These are phyloP conservation scores for Trypanosoma rangeli DNA, from an alignment of 208 protist species.

Conservation along the genomic window DNA sequence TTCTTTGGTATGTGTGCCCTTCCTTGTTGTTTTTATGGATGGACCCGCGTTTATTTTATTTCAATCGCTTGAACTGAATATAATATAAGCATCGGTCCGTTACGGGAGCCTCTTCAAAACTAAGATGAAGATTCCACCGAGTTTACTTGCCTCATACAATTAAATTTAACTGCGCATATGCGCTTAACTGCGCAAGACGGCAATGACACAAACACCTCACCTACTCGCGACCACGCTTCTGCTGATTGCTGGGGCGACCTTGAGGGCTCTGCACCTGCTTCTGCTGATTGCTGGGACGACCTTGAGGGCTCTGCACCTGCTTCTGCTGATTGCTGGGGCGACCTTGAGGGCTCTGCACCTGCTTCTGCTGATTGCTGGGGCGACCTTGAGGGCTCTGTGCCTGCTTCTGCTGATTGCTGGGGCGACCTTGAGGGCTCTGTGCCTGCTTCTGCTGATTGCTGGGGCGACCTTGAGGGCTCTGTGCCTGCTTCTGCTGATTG, in stretches of 20 bases:
- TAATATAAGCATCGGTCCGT: neutral
- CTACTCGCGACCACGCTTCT: conserved; percentile 11
- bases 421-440: conserved; percentile 6
- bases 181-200: neutral
- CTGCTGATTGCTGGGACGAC: neutral
- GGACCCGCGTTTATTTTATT: neutral
- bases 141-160: neutral
- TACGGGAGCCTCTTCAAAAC: neutral
- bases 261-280: neutral
- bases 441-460: conserved; percentile 1
- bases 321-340: neutral
- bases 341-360: neutral
- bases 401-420: conserved; percentile 10
- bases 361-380: neutral
- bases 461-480: neutral
- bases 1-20: conserved; percentile 3
- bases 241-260: neutral
- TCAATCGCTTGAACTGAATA: neutral
- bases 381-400: conserved; percentile 3
- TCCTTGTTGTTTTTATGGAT: neutral
- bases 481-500: neutral
- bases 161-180: neutral
- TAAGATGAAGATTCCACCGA: neutral
- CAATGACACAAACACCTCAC: neutral
- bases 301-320: neutral